phyloP scores from a whole-genome alignment of 2,329 filamentous ascomycete species.

The Stemphylium lycopersici region DNA sequence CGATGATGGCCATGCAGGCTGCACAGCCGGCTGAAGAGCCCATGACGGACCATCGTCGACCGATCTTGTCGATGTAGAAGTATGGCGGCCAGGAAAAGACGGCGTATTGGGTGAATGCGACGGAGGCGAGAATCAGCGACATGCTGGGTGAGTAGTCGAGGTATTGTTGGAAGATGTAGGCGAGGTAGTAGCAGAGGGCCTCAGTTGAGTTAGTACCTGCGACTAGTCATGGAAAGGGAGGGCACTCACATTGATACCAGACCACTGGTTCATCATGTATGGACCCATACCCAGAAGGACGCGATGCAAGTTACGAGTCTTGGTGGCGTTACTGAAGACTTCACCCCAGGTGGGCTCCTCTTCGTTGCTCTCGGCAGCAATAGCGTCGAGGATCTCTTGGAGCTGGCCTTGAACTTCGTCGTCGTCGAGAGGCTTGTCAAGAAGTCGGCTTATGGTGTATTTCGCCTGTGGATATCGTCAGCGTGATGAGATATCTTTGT shows the following conservation, averaged over 20 bases:
- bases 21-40: constrained; percentile 41
- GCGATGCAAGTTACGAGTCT: constrained; percentile 45
- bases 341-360: constrained; percentile 45
- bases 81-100: constrained; percentile 49
- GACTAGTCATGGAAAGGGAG: no score
- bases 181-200: constrained; percentile 48
- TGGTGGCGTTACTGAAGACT: constrained; percentile 46
- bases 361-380: constrained; percentile 36
- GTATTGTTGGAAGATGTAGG: constrained; percentile 47
- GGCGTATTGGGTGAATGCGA: constrained; percentile 54
- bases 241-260: constrained; percentile 24
- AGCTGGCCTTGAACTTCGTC: constrained; percentile 44
- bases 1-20: constrained; percentile 44
- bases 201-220: background rate
- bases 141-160: constrained; percentile 38
- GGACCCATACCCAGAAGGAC: constrained; percentile 48
- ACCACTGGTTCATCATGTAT: constrained; percentile 52
- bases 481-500: background rate
- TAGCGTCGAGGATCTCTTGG: constrained; percentile 44
- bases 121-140: constrained; percentile 44
- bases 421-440: constrained; percentile 41
- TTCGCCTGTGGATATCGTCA: constrained; percentile 14
- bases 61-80: constrained; percentile 56
- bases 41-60: constrained; percentile 44
- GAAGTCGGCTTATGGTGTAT: constrained; percentile 35